Percentiles rank a stretch among this genome's conserved stretches.
These are phyloP conservation scores for Pythium dissimile DNA, from an alignment of 352 stramenopile species.

Conservation along the genomic window DNA sequence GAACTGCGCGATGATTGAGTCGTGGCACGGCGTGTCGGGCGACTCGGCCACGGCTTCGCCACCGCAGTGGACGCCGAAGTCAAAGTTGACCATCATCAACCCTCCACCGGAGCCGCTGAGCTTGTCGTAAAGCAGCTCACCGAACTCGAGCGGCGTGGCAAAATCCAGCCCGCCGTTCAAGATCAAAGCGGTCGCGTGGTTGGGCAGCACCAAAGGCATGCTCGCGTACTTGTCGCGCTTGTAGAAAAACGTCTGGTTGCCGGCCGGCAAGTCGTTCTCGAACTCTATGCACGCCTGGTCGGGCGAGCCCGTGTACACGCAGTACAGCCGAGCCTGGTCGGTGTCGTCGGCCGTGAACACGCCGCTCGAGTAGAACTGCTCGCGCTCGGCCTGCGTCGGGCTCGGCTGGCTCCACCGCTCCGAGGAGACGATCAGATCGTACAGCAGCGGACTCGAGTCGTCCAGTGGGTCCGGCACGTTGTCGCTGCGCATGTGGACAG, in stretches of 20 bases:
- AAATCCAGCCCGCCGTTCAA: conserved; percentile 27
- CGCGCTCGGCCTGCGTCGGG: conserved; percentile 18
- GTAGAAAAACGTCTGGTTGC: conserved; percentile 18
- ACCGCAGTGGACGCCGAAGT: conserved; percentile 20
- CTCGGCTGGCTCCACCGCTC: conserved; percentile 21
- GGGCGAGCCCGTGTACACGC: conserved; percentile 59
- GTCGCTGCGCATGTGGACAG: not conserved
- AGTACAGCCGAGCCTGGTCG: conserved; percentile 45
- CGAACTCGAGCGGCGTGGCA: conserved; percentile 24
- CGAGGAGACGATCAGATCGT: conserved; percentile 25
- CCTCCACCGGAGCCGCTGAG: conserved; percentile 7
- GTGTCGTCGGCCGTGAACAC: conserved; percentile 72
- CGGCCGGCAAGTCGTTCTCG: conserved; percentile 2
- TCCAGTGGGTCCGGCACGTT: not conserved
- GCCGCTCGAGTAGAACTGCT: conserved; percentile 54
- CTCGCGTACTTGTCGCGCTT: conserved; percentile 18
- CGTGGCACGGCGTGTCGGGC: conserved; percentile 1
- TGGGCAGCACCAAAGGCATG: conserved; percentile 11
- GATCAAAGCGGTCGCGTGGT: conserved; percentile 22
- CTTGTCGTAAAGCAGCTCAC: conserved; percentile 19
- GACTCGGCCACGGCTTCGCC: not conserved
- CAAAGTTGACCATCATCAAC: conserved; percentile 22
- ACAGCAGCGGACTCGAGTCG: conserved; percentile 12
- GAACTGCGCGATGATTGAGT: conserved; percentile 14
- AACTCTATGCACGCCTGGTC: conserved; percentile 44